Evolutionary conservation across 2,329 filamentous ascomycete species (phyloP).

Genomic region (Coniochaeta hoffmannii): DNA sequence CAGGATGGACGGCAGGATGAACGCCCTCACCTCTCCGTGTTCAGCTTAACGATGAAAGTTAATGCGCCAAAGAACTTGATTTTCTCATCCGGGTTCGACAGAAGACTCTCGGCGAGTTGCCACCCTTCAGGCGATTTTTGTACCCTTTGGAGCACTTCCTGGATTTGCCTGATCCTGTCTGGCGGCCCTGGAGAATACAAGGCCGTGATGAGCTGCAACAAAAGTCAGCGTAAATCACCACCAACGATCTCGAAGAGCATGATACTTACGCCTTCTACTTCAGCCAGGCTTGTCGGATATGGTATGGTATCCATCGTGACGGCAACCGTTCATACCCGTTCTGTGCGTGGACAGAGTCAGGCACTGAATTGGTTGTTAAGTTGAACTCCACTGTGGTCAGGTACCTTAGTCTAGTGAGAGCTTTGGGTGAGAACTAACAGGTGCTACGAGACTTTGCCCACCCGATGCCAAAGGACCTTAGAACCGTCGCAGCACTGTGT

Average conservation of each 20-base stretch:
- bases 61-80: constrained; percentile 88
- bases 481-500: background rate
- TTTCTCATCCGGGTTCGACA: constrained; percentile 58
- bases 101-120: constrained; percentile 72
- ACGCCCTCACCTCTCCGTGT: constrained; percentile 67
- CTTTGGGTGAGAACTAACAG: background rate
- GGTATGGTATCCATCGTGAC: constrained; percentile 20
- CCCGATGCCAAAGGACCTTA: background rate
- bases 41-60: constrained; percentile 90
- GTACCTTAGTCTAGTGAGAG: too few species aligned
- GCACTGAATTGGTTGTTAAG: background rate
- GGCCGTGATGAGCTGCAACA: constrained; percentile 37
- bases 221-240: background rate
- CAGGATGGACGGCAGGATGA: background rate
- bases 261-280: constrained; percentile 24
- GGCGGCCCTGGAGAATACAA: constrained; percentile 46
- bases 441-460: background rate
- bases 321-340: background rate
- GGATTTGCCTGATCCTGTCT: constrained; percentile 41
- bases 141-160: constrained; percentile 69
- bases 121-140: constrained; percentile 79
- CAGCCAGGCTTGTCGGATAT: constrained; percentile 23
- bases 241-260: background rate
- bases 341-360: background rate
- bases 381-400: background rate